Percentiles rank a stretch among this genome's conserved stretches.
phyloP scores from a whole-genome alignment of 306 rosid genomes.

The Psophocarpus tetragonolobus region DNA sequence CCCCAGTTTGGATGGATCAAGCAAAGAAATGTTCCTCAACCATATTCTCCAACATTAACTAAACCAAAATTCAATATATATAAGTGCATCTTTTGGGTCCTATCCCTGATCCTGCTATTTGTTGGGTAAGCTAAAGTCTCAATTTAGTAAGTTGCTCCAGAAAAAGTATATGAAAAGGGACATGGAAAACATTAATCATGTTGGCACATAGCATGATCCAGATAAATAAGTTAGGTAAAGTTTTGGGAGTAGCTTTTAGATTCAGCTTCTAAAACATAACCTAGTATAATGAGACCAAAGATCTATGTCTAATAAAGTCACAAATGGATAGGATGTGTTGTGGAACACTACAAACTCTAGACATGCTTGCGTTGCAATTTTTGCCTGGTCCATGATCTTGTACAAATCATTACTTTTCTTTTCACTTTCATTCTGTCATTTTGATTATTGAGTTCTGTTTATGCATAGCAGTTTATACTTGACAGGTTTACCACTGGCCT shows the following conservation, averaged over 20 bases:
- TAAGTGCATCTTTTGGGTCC: constrained; percentile 59
- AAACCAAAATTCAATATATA: constrained; percentile 64
- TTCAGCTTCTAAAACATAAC: neutral
- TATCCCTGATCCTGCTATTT: constrained; percentile 59
- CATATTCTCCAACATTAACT: constrained; percentile 21
- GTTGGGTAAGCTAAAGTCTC: constrained; percentile 55
- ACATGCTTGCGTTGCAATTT: neutral
- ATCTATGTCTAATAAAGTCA: neutral
- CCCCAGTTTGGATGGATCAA: constrained; percentile 87
- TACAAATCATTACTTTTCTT: neutral
- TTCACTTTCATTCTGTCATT: neutral
- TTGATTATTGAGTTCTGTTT: neutral
- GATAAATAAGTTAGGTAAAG: neutral
- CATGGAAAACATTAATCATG: neutral
- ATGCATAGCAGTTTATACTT: neutral
- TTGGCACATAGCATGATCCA: neutral
- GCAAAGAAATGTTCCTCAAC: constrained; percentile 47
- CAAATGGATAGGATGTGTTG: neutral
- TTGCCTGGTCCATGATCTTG: neutral
- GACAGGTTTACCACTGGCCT: constrained; percentile 63
- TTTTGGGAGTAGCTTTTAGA: neutral
- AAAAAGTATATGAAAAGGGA: neutral
- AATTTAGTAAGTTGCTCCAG: neutral
- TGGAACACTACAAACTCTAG: neutral
- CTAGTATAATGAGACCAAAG: neutral